Base-by-base conservation (phyloP, 306 rosid species). In the Castanea sativa region DNA sequence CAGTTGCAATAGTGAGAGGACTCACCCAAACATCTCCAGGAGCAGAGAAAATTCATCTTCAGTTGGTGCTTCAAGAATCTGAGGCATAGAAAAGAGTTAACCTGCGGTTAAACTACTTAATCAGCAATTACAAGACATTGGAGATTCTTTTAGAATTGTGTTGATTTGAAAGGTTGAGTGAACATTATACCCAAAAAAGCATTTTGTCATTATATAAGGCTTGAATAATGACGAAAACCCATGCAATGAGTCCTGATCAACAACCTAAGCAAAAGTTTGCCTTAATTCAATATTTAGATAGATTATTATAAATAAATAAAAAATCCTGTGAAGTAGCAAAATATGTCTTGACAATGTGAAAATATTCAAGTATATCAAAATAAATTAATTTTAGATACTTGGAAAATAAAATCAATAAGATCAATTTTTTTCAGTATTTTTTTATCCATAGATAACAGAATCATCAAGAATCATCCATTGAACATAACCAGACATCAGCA, bases 11-110 rank as follows among this genome's bases (percentile, higher is more conserved):
- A 57, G 71, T 64, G 70, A 68, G 78, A 73, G 73, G 73, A 90
- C 94, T 88, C 89, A 95, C 99, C 92, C 93, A 88, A 95, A 95
- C 94, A 91, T 91, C 84, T 91, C 97, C 87, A 89, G 83, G 78
- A 95, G 98, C 77, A 95, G 89, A 80, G 99, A 79, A 85, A 95
- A 97, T 93, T 95, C 99, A 87, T 95, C 98, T 74, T 90, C 97
- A 33, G 81, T 85, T 4, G 98, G 97, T 71, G 91, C 94, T 89
- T 91, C 96, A 78, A 95, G 89, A 91, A 95, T 95, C 99, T 92
- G 93, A 80, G 86, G 84, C 86, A 95, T 63, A 89, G 74, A 88
- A 91, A 88, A 86, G 81, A 87, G 88, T 91, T 83, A 85, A 87
- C 89, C 86, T 73, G 83, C 81, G 59, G 90, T 90, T 80, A 87